phyloP scores from a whole-genome alignment of 2,329 filamentous ascomycete genomes.

The Phaeosphaeria sp. region DNA sequence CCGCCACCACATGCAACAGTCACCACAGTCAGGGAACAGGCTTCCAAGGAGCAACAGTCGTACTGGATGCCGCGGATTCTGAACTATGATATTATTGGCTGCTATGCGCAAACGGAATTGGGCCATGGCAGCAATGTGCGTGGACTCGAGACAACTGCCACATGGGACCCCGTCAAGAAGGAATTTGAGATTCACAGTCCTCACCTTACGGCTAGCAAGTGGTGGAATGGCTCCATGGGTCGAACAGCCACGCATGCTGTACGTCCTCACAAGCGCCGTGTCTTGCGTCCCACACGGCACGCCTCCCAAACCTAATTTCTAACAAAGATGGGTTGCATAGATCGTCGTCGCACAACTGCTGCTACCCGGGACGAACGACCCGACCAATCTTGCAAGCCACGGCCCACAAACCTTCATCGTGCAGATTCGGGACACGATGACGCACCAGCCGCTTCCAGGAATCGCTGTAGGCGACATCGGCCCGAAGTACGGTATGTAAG shows the following conservation, averaged over 20 bases:
- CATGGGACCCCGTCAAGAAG: constrained; percentile 53
- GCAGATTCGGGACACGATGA: constrained; percentile 58
- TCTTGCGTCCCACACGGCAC: background rate
- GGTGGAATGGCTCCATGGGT: constrained; percentile 62
- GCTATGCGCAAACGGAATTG: constrained; percentile 60
- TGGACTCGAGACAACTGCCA: constrained; percentile 57
- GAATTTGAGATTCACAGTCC: constrained; percentile 61
- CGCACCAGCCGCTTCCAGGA: constrained; percentile 55
- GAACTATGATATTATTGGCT: constrained; percentile 58
- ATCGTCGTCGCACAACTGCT: constrained; percentile 61
- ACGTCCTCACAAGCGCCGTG: constrained; percentile 12
- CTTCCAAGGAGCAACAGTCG: constrained; percentile 53
- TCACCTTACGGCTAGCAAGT: constrained; percentile 60
- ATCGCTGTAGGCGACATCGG: constrained; percentile 63
- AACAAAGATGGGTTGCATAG: constrained; percentile 16
- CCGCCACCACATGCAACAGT: constrained; percentile 22
- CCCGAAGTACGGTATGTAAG: constrained; percentile 55
- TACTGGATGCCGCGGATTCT: constrained; percentile 60
- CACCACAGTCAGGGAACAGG: constrained; percentile 59
- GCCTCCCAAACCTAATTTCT: constrained; percentile 13
- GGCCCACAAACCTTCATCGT: constrained; percentile 61
- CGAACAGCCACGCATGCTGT: constrained; percentile 61
- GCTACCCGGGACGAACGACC: constrained; percentile 45
- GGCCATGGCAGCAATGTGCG: constrained; percentile 61
- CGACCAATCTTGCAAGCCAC: constrained; percentile 49